A percentile compares a stretch with the other conserved stretches of the same genome.
These are phyloP conservation scores for Suillus discolor DNA, from an alignment of 768 basidiomycete genomes.

Conservation along the genomic window DNA sequence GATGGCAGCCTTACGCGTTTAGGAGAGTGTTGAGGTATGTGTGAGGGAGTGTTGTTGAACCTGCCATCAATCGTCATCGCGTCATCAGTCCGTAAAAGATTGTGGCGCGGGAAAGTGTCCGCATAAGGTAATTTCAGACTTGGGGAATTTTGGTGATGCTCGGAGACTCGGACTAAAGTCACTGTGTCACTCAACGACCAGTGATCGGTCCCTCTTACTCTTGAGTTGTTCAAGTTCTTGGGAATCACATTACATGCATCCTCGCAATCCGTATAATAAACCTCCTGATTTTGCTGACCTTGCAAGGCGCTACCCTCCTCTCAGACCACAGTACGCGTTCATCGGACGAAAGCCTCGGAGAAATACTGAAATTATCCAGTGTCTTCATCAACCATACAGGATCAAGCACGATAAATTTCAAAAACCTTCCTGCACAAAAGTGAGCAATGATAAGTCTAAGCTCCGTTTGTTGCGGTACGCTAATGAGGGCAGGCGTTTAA, in stretches of 20 bases:
- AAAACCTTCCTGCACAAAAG: constrained; percentile 72
- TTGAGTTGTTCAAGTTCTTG: background rate
- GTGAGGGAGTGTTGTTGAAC: too few relatives aligned
- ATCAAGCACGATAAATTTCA: constrained; percentile 68
- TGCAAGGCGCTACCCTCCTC: constrained; percentile 55
- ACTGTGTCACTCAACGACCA: too few relatives aligned
- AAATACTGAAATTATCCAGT: constrained; percentile 17
- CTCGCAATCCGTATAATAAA: constrained; percentile 48
- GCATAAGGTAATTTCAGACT: too few relatives aligned
- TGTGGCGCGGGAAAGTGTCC: too few relatives aligned
- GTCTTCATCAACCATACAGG: constrained; percentile 29
- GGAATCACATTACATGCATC: constrained; percentile 38
- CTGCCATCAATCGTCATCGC: too few relatives aligned
- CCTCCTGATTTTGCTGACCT: constrained; percentile 63
- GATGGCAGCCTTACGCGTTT: too few relatives aligned
- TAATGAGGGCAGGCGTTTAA: constrained; percentile 60
- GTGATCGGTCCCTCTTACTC: background rate
- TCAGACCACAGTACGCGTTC: constrained; percentile 53
- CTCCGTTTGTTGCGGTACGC: constrained; percentile 8
- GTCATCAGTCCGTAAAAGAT: too few relatives aligned
- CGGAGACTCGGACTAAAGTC: too few relatives aligned
- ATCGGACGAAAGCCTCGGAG: background rate
- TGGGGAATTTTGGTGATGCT: too few relatives aligned
- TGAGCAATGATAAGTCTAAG: constrained; percentile 26
- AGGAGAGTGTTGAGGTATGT: too few relatives aligned